These are phyloP conservation scores for Tolypocladium sp. DNA, from an alignment of 2,329 filamentous ascomycete genomes.

Conservation along the genomic window DNA sequence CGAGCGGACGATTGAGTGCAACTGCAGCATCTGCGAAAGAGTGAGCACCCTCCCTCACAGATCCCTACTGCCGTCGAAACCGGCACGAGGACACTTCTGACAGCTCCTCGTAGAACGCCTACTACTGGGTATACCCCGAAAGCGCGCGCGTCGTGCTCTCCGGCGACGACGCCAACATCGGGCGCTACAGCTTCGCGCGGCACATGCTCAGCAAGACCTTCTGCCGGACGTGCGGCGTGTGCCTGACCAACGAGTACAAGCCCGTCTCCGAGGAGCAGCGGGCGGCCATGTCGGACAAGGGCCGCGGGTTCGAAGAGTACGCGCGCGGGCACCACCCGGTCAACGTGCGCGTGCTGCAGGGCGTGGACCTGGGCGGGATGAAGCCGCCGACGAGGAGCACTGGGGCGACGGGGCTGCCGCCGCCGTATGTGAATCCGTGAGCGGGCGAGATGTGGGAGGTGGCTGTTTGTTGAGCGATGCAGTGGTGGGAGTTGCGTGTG, in stretches of 20 bases:
- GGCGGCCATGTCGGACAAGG: constrained; percentile 18
- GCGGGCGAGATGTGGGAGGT: not conserved
- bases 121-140: constrained; percentile 34
- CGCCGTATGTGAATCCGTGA: constrained; percentile 32
- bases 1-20: constrained; percentile 30
- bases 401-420: constrained; percentile 15
- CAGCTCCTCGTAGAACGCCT: constrained; percentile 25
- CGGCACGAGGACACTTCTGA: not conserved
- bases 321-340: constrained; percentile 16
- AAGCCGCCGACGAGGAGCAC: constrained; percentile 8
- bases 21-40: constrained; percentile 40
- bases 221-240: constrained; percentile 38
- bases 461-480: not conserved
- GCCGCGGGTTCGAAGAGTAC: constrained; percentile 9
- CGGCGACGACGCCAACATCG: constrained; percentile 27
- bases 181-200: constrained; percentile 25
- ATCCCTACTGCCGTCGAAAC: too few relatives aligned
- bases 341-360: constrained; percentile 29
- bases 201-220: constrained; percentile 30
- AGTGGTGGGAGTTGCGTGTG: not conserved
- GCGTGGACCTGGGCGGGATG: constrained; percentile 22
- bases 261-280: constrained; percentile 24
- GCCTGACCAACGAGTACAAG: constrained; percentile 23
- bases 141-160: constrained; percentile 29
- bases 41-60: constrained; percentile 16